Conservation (phyloP, 192 early-diverging fungal genomes). For the Backusella morwellensis region DNA sequence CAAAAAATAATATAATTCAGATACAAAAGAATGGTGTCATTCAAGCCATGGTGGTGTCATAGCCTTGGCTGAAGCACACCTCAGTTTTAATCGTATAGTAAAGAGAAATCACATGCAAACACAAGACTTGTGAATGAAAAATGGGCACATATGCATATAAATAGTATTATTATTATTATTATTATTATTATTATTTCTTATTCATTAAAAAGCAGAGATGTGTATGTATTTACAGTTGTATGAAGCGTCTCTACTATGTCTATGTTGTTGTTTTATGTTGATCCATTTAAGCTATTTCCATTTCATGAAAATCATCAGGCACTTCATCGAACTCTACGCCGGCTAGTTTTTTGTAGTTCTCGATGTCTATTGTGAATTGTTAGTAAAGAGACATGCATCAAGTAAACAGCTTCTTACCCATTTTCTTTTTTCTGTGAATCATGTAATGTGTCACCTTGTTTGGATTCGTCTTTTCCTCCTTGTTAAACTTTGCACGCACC, state of each 20-base stretch:
- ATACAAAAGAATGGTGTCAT: constrained; percentile 3
- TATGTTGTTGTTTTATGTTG: no score
- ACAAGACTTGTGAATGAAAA: no score
- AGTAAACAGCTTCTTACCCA: constrained; percentile 17
- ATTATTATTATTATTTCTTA: no score
- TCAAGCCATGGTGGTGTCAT: background rate
- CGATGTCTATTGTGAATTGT: background rate
- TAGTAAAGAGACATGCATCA: no score
- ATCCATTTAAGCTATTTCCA: constrained; percentile 5
- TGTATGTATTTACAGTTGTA: no score
- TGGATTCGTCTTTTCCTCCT: constrained; percentile 29
- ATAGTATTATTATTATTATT: no score
- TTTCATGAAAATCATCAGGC: constrained; percentile 25
- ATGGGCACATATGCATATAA: no score
- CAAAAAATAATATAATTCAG: background rate
- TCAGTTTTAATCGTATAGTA: no score
- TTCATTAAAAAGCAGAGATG: no score
- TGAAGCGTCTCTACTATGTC: no score
- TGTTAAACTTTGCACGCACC: constrained; percentile 31
- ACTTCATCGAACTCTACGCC: constrained; percentile 18
- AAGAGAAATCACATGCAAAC: no score
- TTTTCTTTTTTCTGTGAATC: constrained; percentile 20
- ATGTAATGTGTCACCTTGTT: constrained; percentile 25
- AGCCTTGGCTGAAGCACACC: background rate
- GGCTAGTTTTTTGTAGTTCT: background rate